phyloP scores from a whole-genome alignment of 139 green algal genomes.

The Chlamydomonas schloesseri region DNA sequence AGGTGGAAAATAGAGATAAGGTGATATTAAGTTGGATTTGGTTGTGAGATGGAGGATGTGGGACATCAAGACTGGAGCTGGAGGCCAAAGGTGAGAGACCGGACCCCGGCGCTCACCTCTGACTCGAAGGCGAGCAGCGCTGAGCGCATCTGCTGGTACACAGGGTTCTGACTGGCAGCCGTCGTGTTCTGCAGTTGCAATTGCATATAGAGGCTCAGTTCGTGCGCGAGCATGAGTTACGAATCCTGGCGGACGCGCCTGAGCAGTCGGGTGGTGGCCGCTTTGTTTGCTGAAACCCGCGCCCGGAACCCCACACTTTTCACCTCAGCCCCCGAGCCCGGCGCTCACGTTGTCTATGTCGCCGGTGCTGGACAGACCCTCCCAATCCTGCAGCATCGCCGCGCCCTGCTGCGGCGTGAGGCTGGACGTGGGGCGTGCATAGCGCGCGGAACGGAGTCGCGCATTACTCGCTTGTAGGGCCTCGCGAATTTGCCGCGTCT shows the following conservation, averaged over 20 bases:
- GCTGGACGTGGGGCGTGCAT: not conserved
- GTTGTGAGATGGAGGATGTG: no score
- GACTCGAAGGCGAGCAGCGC: constrained; percentile 30
- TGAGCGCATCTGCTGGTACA: constrained; percentile 18
- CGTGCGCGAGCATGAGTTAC: no score
- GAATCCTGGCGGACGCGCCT: no score
- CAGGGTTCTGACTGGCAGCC: constrained; percentile 5
- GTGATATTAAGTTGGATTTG: no score
- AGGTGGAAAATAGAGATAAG: no score
- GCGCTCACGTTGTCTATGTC: constrained; percentile 21
- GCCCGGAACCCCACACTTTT: no score
- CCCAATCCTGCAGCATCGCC: constrained; percentile 28
- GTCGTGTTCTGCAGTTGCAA: not conserved
- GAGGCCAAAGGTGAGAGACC: no score
- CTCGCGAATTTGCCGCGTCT: constrained; percentile 20
- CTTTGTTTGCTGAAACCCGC: no score
- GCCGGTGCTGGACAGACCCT: constrained; percentile 22
- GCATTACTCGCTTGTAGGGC: not conserved
- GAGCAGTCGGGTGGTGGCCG: no score
- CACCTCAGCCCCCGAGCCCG: no score
- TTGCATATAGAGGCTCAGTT: not conserved
- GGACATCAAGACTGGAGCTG: no score
- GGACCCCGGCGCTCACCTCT: not conserved
- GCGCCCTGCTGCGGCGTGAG: constrained; percentile 37
- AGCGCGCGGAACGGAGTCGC: constrained; percentile 2